These are phyloP conservation scores for Irpex sp. DNA, from an alignment of 1,284 basidiomycete genomes.

Conservation along the genomic window DNA sequence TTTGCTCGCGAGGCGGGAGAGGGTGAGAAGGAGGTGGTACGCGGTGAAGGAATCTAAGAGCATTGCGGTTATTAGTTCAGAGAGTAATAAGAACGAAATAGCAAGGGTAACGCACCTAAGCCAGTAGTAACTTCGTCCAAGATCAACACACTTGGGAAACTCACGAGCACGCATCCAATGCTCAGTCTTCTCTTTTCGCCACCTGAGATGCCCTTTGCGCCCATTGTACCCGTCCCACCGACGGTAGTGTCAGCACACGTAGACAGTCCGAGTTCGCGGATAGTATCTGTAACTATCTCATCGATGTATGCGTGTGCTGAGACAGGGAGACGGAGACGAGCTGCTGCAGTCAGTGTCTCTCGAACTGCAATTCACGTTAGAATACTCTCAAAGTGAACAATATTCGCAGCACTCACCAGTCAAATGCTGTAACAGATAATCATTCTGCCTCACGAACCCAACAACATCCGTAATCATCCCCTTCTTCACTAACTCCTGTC, in stretches of 20 bases:
- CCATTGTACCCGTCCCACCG: slow-evolving; percentile 30
- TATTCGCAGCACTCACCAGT: slow-evolving; percentile 5
- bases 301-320: slow-evolving; percentile 27
- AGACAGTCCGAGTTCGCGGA: slow-evolving; percentile 45
- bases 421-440: slow-evolving; percentile 11
- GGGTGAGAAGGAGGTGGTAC: slow-evolving; percentile 41
- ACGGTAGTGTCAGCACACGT: slow-evolving; percentile 43
- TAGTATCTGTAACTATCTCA: slow-evolving; percentile 45
- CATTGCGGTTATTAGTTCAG: neutral
- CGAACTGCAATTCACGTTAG: slow-evolving; percentile 28
- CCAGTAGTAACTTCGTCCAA: slow-evolving; percentile 44
- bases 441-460: slow-evolving; percentile 12
- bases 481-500: neutral
- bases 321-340: slow-evolving; percentile 41
- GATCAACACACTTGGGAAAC: slow-evolving; percentile 42
- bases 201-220: slow-evolving; percentile 45
- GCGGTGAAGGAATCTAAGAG: slow-evolving; percentile 42
- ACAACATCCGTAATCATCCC: slow-evolving; percentile 12
- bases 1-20: slow-evolving; percentile 39
- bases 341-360: slow-evolving; percentile 47
- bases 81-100: neutral
- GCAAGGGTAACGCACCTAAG: slow-evolving; percentile 13
- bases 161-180: slow-evolving; percentile 32
- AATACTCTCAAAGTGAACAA: neutral
- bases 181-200: slow-evolving; percentile 43